These are phyloP conservation scores for Carpinus viminea DNA, from an alignment of 306 rosid species.

Conservation along the genomic window DNA sequence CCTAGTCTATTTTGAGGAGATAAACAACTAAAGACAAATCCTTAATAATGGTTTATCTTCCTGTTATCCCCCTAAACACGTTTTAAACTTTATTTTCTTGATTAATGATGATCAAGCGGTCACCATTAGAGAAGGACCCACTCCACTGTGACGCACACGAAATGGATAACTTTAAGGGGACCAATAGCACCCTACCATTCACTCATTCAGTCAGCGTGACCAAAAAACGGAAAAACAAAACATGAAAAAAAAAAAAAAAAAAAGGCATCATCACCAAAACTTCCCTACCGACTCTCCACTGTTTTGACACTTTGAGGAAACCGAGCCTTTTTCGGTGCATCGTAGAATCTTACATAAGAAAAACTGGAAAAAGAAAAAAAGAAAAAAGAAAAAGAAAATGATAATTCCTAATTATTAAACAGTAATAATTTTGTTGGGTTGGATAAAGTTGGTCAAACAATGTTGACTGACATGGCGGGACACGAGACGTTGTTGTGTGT, in stretches of 20 bases:
- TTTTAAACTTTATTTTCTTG: constrained; percentile 12
- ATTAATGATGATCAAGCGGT: constrained; percentile 21
- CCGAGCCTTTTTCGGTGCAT: background rate
- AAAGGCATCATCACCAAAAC: background rate
- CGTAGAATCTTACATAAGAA: background rate
- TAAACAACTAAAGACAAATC: background rate
- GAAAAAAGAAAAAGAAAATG: background rate
- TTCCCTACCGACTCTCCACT: background rate
- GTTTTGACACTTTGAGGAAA: constrained; percentile 7
- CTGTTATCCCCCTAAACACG: background rate
- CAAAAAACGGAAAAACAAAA: background rate
- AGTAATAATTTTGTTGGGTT: constrained; percentile 51
- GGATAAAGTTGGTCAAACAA: constrained; percentile 50
- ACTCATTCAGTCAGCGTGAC: constrained; percentile 1
- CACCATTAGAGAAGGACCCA: background rate
- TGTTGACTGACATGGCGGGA: constrained; percentile 49
- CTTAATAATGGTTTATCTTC: background rate
- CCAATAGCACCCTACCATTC: background rate
- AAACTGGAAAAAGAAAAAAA: background rate
- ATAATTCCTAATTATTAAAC: constrained; percentile 42
- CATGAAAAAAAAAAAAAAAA: too few relatives aligned
- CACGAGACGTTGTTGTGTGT: constrained; percentile 27
- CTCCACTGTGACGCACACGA: background rate
- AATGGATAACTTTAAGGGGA: background rate
- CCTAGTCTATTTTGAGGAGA: background rate